phyloP scores from a whole-genome alignment of 768 basidiomycete species.

The Boletus subparvulus region DNA sequence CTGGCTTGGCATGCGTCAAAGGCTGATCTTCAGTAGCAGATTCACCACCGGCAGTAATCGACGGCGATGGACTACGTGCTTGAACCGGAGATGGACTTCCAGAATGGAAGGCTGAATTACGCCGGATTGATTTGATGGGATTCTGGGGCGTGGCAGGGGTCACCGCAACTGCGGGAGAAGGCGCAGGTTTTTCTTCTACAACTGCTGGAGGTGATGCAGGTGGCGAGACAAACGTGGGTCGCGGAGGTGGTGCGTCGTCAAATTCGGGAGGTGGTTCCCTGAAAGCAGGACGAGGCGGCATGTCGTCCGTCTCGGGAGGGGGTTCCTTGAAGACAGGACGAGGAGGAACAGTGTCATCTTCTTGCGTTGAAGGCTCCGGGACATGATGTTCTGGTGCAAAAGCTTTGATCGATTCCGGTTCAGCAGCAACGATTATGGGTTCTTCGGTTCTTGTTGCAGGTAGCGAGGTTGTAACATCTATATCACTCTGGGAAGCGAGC shows the following conservation, averaged over 20 bases:
- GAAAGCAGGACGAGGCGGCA: conserved; percentile 47
- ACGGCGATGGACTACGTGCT: conserved; percentile 47
- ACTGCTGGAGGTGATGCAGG: conserved; percentile 24
- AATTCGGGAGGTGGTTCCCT: conserved; percentile 64
- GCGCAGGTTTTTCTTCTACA: conserved; percentile 19
- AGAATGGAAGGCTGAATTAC: conserved; percentile 35
- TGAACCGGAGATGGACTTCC: conserved; percentile 34
- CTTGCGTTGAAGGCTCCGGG: conserved; percentile 3
- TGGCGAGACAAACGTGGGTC: conserved; percentile 20
- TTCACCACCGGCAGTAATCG: conserved; percentile 26
- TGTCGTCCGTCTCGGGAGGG: conserved; percentile 40
- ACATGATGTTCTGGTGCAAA: neutral
- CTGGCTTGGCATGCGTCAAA: conserved; percentile 33
- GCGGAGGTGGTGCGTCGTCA: conserved; percentile 36
- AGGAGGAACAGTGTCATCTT: conserved; percentile 21
- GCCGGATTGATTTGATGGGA: conserved; percentile 43
- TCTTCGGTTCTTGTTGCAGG: conserved; percentile 17
- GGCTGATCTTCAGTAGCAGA: conserved; percentile 33
- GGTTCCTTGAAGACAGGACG: conserved; percentile 63
- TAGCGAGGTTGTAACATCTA: conserved; percentile 14
- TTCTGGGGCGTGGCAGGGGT: conserved; percentile 54
- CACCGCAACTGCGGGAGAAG: conserved; percentile 37
- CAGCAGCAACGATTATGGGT: conserved; percentile 14
- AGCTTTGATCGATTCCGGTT: conserved; percentile 15
- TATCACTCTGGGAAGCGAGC: conserved; percentile 35